A percentile compares a stretch with the other conserved stretches of the same genome.
phyloP scores from a whole-genome alignment of 176 grass and related monocot species.

The Secale cereale region DNA sequence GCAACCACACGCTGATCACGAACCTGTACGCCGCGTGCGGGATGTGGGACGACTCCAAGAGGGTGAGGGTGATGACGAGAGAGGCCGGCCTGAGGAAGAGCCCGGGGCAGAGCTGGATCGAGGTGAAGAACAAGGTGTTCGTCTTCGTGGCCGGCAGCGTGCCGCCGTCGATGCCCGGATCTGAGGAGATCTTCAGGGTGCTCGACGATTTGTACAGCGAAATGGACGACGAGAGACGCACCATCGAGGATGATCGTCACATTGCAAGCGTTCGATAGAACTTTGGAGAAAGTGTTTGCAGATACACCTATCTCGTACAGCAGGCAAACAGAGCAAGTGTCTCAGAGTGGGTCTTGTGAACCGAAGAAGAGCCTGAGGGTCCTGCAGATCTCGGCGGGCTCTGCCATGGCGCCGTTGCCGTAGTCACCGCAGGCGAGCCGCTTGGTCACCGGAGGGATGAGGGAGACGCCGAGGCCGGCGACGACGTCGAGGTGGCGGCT shows the following conservation, averaged over 20 bases:
- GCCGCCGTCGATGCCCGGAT: neutral
- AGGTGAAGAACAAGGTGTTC: slow-evolving; percentile 40
- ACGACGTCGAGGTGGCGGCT: slow-evolving; percentile 47
- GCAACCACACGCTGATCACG: slow-evolving; percentile 52
- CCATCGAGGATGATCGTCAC: neutral
- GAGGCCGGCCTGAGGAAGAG: slow-evolving; percentile 55
- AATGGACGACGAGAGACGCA: slow-evolving; percentile 28
- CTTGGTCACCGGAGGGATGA: slow-evolving; percentile 60
- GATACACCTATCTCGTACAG: neutral
- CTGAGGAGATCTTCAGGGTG: slow-evolving; percentile 15
- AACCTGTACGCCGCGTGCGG: slow-evolving; percentile 55
- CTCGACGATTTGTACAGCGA: slow-evolving; percentile 28
- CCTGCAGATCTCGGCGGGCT: slow-evolving; percentile 52
- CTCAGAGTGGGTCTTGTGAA: neutral
- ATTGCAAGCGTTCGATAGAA: neutral
- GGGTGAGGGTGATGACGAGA: slow-evolving; percentile 56
- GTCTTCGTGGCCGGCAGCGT: slow-evolving; percentile 21
- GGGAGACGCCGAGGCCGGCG: slow-evolving; percentile 44
- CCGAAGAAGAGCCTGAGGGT: slow-evolving; percentile 44
- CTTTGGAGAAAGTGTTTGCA: neutral
- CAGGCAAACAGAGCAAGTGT: neutral
- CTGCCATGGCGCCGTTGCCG: slow-evolving; percentile 68
- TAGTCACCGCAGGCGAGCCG: slow-evolving; percentile 67
- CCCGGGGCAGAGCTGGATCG: slow-evolving; percentile 64
- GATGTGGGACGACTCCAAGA: slow-evolving; percentile 56